A percentile compares a stretch with the other conserved stretches of the same genome.
Conservation (phyloP, 352 stramenopile species). For the Phytophthora tubulina region DNA sequence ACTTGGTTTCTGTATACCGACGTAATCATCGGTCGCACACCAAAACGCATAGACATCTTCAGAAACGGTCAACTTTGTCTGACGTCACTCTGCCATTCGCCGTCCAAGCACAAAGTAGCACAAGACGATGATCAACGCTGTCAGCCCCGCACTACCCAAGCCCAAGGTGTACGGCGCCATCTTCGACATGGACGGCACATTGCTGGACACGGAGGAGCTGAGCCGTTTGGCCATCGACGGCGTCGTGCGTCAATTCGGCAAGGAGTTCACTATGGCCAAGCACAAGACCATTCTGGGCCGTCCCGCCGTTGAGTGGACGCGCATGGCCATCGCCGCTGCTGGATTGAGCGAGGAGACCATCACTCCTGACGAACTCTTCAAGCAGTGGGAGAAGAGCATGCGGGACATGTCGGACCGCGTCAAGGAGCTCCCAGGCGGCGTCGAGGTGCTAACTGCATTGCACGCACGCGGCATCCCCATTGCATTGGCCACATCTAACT, state of each 20-base stretch:
- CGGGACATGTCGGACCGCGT: slow-evolving; percentile 63
- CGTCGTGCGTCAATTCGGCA: slow-evolving; percentile 64
- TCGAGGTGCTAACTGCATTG: slow-evolving; percentile 59
- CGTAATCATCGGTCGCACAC: slow-evolving; percentile 16
- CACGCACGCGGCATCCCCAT: slow-evolving; percentile 65
- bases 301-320: slow-evolving; percentile 74
- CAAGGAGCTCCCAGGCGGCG: slow-evolving; percentile 60
- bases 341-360: slow-evolving; percentile 51
- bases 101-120: not conserved
- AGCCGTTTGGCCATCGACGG: slow-evolving; percentile 69
- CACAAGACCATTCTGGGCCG: slow-evolving; percentile 84
- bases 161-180: slow-evolving; percentile 57
- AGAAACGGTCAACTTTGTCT: slow-evolving; percentile 17
- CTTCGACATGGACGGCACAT: slow-evolving; percentile 87
- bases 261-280: slow-evolving; percentile 63
- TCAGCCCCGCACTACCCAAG: slow-evolving; percentile 15
- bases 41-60: slow-evolving; percentile 25
- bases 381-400: slow-evolving; percentile 73
- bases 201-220: slow-evolving; percentile 85
- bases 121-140: slow-evolving; percentile 22
- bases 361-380: slow-evolving; percentile 63
- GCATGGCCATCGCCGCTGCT: slow-evolving; percentile 65
- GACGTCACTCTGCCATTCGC: slow-evolving; percentile 31
- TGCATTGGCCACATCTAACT: slow-evolving; percentile 81
- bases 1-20: slow-evolving; percentile 8